Percentiles rank a stretch among this genome's conserved stretches.
These are phyloP conservation scores for Amylocystis lapponica DNA, from an alignment of 768 basidiomycete genomes.

Conservation along the genomic window DNA sequence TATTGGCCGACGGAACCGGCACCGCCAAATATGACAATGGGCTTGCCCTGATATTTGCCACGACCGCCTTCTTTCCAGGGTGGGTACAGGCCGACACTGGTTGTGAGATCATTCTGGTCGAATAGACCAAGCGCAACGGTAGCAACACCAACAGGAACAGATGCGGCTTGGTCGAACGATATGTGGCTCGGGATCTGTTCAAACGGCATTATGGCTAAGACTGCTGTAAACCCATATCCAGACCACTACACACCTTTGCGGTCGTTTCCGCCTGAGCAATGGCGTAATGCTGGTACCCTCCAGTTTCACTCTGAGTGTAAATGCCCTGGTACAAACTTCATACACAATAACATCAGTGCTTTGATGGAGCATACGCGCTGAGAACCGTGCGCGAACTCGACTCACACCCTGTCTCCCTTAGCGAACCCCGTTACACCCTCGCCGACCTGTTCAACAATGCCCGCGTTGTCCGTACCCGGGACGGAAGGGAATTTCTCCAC, in stretches of 20 bases:
- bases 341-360: neutral
- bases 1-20: conserved; percentile 24
- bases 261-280: conserved; percentile 19
- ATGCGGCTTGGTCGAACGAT: conserved; percentile 34
- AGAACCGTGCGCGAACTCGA: neutral
- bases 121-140: conserved; percentile 34
- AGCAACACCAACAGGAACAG: conserved; percentile 34
- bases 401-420: conserved; percentile 35
- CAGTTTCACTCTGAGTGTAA: neutral
- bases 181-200: conserved; percentile 32
- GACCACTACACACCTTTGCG: conserved; percentile 12
- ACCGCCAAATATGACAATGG: conserved; percentile 25
- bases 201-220: neutral
- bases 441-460: conserved; percentile 34
- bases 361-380: too few relatives aligned
- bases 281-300: conserved; percentile 21
- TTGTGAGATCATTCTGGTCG: neutral
- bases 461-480: conserved; percentile 34
- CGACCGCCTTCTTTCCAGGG: conserved; percentile 10
- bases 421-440: conserved; percentile 31
- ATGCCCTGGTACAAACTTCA: conserved; percentile 1
- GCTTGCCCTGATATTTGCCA: conserved; percentile 4
- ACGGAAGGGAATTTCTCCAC: conserved; percentile 34
- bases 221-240: conserved; percentile 11
- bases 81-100: conserved; percentile 1